Base-by-base conservation (phyloP, 1,139 yeast species). In the Geotrichum australiense region DNA sequence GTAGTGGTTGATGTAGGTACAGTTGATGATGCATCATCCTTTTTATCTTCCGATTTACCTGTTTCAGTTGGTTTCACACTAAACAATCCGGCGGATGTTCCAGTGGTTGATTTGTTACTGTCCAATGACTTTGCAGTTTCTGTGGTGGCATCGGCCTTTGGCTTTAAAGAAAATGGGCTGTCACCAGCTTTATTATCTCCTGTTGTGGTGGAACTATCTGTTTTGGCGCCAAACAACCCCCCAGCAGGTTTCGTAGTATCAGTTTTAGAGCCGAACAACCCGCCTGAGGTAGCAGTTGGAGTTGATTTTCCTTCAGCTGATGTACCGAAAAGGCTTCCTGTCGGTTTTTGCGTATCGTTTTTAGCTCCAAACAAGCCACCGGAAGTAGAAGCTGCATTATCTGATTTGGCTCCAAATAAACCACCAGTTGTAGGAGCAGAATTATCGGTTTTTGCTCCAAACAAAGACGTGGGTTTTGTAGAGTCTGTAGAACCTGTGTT, bases 51-150 rank as follows among this genome's bases (percentile, higher is more conserved):
- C 6, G 37, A 23, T 22, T 37, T 32, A 35, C 37, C 48, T 29
- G 42, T 34, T 3, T 22, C 28, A 19, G 39, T 45, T 7, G 48
- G 36, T 11, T 39, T 40, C 4, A 36, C 28, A 12, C 47, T 44
- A 34, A 40, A 38, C 14, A 69, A 20, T 70, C 71, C 54, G 66
- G 73, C 55, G 51, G 65, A 35, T 3, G 41, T 23, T n/a, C n/a
- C n/a, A 22, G 32, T 42, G 4, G 41, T 23, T 14, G 46, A n/a
- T 5, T 53, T 60, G 19, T 58, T 50, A 11, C 63, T 45, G 18
- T 54, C 52, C 6, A 54, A 40, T 12, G 54, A 42, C 3, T 51
- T 34, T 11, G 47, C 41, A 5, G 47, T 24, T 5, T 40, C 20
- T 3, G 52, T 53, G 10, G 48, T 40, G 19, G 49, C 53, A 18